Evolutionary conservation across 345 rosid species (phyloP).

Genomic region (Hibiscus syriacus): DNA sequence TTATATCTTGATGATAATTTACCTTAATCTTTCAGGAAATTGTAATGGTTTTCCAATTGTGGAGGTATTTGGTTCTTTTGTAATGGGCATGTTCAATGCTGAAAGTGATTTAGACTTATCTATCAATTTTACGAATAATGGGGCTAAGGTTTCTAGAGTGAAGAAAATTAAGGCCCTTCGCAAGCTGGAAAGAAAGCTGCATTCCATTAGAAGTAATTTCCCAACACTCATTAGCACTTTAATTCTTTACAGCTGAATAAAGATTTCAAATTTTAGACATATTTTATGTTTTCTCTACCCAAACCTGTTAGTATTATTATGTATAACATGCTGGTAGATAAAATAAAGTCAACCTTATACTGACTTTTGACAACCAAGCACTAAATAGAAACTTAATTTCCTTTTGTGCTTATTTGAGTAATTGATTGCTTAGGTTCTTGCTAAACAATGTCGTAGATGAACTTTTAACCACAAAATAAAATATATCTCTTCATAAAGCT

Average conservation of each 20-base stretch:
- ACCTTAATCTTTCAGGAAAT: constrained; percentile 23
- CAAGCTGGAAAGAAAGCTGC: constrained; percentile 27
- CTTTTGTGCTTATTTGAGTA: not conserved
- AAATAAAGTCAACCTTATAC: not conserved
- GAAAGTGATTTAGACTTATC: constrained; percentile 48
- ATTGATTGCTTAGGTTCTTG: not conserved
- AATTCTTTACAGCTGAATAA: not conserved
- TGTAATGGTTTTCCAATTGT: constrained; percentile 28
- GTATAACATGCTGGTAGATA: not conserved
- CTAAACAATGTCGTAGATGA: too few species aligned
- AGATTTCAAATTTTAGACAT: not conserved
- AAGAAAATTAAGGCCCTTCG: constrained; percentile 29
- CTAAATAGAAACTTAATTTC: not conserved
- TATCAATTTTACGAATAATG: constrained; percentile 25
- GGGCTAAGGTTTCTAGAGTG: constrained; percentile 23
- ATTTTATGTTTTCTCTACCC: not conserved
- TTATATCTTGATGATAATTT: not conserved
- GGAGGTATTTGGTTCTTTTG: constrained; percentile 44
- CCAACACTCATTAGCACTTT: not conserved
- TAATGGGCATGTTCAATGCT: constrained; percentile 37
- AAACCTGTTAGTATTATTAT: not conserved
- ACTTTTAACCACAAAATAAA: not conserved
- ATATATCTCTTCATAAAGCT: not conserved
- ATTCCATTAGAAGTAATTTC: constrained; percentile 29
- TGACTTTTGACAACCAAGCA: not conserved